Conservation (phyloP, 2,329 filamentous ascomycete genomes). For the Cladorrhinum sp. region DNA sequence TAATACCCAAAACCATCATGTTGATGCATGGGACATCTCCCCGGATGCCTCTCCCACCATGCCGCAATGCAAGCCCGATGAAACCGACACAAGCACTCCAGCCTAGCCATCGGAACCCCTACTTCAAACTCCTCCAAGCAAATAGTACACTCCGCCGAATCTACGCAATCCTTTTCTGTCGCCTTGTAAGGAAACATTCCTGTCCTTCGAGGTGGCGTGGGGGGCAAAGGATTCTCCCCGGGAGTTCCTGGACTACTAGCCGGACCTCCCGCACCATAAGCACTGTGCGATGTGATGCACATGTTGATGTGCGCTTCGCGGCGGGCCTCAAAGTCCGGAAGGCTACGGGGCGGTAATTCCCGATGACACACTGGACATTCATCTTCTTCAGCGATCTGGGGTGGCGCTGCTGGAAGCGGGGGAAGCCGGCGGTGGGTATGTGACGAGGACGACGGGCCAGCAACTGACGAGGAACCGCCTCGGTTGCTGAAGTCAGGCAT, state of each 20-base stretch:
- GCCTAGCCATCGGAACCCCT: slow-evolving; percentile 60
- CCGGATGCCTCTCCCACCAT: slow-evolving; percentile 62
- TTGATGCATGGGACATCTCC: slow-evolving; percentile 64
- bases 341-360: slow-evolving; percentile 60
- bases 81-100: slow-evolving; percentile 66
- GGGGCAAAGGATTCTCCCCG: slow-evolving; percentile 25
- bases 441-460: slow-evolving; percentile 27
- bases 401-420: slow-evolving; percentile 41
- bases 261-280: slow-evolving; percentile 39
- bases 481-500: slow-evolving; percentile 32
- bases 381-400: slow-evolving; percentile 66
- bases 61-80: slow-evolving; percentile 58
- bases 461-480: slow-evolving; percentile 33
- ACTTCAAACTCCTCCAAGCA: slow-evolving; percentile 65
- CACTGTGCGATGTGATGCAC: slow-evolving; percentile 56
- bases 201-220: slow-evolving; percentile 45
- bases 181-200: slow-evolving; percentile 63
- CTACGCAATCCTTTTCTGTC: slow-evolving; percentile 67
- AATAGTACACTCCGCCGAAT: slow-evolving; percentile 65
- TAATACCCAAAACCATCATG: slow-evolving; percentile 58
- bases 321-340: slow-evolving; percentile 52
- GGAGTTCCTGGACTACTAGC: slow-evolving; percentile 26
- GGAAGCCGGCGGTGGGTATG: slow-evolving; percentile 28
- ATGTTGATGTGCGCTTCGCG: slow-evolving; percentile 57
- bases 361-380: slow-evolving; percentile 75